Evolutionary conservation across 805 yeast genomes (phyloP).

Genomic region (Ogataea salicorniae): DNA sequence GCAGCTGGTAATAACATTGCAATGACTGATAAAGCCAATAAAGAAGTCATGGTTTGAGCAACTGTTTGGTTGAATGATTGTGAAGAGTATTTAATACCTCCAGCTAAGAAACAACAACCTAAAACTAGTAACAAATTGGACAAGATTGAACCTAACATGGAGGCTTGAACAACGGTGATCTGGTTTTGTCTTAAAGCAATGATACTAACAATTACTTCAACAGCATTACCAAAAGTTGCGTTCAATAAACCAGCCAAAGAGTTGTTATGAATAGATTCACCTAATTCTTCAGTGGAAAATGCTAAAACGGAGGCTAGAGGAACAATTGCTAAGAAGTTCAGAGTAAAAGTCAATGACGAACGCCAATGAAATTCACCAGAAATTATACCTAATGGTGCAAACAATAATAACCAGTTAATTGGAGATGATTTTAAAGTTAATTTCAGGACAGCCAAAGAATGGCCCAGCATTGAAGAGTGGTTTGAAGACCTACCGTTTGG

Average conservation of each 20-base stretch:
- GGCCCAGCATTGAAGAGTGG: neutral
- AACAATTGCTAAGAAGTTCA: slow-evolving; percentile 85
- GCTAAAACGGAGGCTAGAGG: slow-evolving; percentile 90
- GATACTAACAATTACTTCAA: slow-evolving; percentile 89
- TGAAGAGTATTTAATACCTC: slow-evolving; percentile 81
- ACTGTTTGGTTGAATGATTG: slow-evolving; percentile 93
- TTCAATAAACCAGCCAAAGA: slow-evolving; percentile 91
- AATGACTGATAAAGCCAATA: slow-evolving; percentile 85
- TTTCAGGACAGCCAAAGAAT: slow-evolving; percentile 2
- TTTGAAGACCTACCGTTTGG: neutral
- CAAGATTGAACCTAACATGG: slow-evolving; percentile 91
- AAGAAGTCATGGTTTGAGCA: slow-evolving; percentile 95
- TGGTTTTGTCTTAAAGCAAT: slow-evolving; percentile 85
- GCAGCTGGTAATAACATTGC: slow-evolving; percentile 94
- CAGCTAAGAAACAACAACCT: slow-evolving; percentile 93
- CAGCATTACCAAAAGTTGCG: slow-evolving; percentile 98
- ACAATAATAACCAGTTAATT: slow-evolving; percentile 68
- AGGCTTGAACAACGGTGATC: slow-evolving; percentile 91
- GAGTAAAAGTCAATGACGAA: slow-evolving; percentile 51
- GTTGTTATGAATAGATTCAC: slow-evolving; percentile 76
- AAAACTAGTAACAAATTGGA: slow-evolving; percentile 84
- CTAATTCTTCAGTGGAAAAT: slow-evolving; percentile 87
- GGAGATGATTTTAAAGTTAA: slow-evolving; percentile 35
- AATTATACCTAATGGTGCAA: slow-evolving; percentile 86
- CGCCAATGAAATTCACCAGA: slow-evolving; percentile 59